Conservation (phyloP, 1,284 basidiomycete genomes). For the Rugosomyces carneus region DNA sequence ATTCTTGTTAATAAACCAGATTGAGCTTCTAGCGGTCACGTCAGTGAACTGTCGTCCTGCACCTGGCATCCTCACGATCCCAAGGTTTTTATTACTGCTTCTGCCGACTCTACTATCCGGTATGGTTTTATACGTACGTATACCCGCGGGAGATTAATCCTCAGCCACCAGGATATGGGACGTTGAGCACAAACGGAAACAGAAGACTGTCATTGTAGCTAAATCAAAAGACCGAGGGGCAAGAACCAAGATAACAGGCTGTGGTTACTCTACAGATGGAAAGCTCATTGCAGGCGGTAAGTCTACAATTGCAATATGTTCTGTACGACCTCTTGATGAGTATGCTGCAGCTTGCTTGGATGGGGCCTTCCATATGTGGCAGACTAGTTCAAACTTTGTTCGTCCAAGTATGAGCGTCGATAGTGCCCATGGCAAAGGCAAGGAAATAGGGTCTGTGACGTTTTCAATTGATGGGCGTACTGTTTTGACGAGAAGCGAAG, state of each 20-base stretch:
- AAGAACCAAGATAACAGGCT: slow-evolving; percentile 86
- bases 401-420: slow-evolving; percentile 84
- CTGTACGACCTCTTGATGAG: slow-evolving; percentile 13
- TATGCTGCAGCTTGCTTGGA: slow-evolving; percentile 69
- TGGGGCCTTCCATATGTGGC: slow-evolving; percentile 92
- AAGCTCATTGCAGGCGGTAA: slow-evolving; percentile 80
- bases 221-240: slow-evolving; percentile 96
- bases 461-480: slow-evolving; percentile 83
- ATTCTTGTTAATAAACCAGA: neutral
- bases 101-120: slow-evolving; percentile 94
- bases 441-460: slow-evolving; percentile 77
- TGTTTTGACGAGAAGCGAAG: slow-evolving; percentile 83
- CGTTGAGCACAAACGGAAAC: slow-evolving; percentile 79
- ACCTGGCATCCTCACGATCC: slow-evolving; percentile 87
- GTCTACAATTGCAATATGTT: slow-evolving; percentile 22
- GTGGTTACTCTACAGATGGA: slow-evolving; percentile 83
- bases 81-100: slow-evolving; percentile 84
- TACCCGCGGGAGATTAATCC: neutral
- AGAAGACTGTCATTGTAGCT: slow-evolving; percentile 91
- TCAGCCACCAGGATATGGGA: slow-evolving; percentile 79
- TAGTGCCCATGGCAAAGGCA: slow-evolving; percentile 78
- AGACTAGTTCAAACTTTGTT: slow-evolving; percentile 86
- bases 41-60: slow-evolving; percentile 86
- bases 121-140: slow-evolving; percentile 27
- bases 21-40: slow-evolving; percentile 71